phyloP scores from a whole-genome alignment of 495 filamentous ascomycete genomes.

The Astrothelium subdiscretum region DNA sequence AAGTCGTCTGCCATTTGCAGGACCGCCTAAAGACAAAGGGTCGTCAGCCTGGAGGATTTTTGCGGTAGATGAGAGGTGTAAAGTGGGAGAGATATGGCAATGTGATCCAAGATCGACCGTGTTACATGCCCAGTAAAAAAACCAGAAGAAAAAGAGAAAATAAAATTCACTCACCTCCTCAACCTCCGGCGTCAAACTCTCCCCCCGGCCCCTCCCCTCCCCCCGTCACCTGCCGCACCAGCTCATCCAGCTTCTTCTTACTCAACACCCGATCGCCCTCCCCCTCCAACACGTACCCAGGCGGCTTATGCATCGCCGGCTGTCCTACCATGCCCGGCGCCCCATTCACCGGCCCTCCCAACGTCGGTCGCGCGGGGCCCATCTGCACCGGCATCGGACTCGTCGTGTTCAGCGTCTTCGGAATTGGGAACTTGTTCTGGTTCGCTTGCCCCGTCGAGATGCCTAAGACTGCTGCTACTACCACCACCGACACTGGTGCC shows the following conservation, averaged over 20 bases:
- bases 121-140: too few species aligned
- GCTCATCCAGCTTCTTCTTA: slow-evolving; percentile 92
- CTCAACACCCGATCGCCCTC: slow-evolving; percentile 80
- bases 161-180: slow-evolving; percentile 66
- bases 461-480: slow-evolving; percentile 11
- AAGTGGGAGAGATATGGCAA: slow-evolving; percentile 4
- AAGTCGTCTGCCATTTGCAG: slow-evolving; percentile 89
- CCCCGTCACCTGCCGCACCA: slow-evolving; percentile 86
- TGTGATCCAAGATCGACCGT: not conserved
- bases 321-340: slow-evolving; percentile 72
- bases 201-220: slow-evolving; percentile 54
- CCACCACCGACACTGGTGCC: not conserved
- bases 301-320: slow-evolving; percentile 70
- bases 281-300: slow-evolving; percentile 71
- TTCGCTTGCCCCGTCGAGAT: slow-evolving; percentile 36
- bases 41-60: too few species aligned
- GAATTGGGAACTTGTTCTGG: slow-evolving; percentile 40
- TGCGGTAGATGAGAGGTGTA: too few species aligned
- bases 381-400: slow-evolving; percentile 57
- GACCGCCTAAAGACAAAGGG: slow-evolving; percentile 46
- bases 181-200: slow-evolving; percentile 71
- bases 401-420: slow-evolving; percentile 60
- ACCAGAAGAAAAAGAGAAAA: not conserved
- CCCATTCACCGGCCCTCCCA: slow-evolving; percentile 60
- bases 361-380: slow-evolving; percentile 61